These are phyloP conservation scores for Sugiyamaella neomexicana DNA, from an alignment of 1,139 yeast genomes.

Conservation along the genomic window DNA sequence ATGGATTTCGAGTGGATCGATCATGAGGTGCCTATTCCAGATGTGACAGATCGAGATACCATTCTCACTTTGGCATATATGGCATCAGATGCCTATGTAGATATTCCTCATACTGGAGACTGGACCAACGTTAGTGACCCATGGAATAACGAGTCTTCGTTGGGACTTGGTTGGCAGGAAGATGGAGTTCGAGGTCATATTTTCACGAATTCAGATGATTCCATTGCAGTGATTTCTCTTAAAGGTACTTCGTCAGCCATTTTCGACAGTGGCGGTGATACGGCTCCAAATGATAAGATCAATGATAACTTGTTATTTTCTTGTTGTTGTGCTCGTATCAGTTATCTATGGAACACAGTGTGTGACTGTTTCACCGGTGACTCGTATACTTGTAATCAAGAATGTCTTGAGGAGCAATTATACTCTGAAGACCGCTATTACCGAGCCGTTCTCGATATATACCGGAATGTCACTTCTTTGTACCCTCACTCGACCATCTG, in stretches of 20 bases:
- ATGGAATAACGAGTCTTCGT: constrained; percentile 46
- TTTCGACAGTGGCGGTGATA: constrained; percentile 71
- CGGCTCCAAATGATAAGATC: constrained; percentile 74
- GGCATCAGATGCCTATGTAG: constrained; percentile 90
- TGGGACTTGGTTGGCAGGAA: constrained; percentile 78
- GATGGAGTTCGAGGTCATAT: constrained; percentile 90
- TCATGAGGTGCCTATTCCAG: constrained; percentile 56
- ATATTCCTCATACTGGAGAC: constrained; percentile 73
- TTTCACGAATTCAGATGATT: constrained; percentile 64
- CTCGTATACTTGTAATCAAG: constrained; percentile 86
- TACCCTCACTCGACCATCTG: constrained; percentile 77
- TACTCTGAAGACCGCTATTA: constrained; percentile 77
- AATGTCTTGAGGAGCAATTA: constrained; percentile 78
- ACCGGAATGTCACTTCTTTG: constrained; percentile 62
- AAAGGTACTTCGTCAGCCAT: constrained; percentile 95
- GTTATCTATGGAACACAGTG: constrained; percentile 91
- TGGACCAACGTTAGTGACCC: constrained; percentile 80
- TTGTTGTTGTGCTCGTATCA: constrained; percentile 94
- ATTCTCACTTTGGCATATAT: constrained; percentile 75
- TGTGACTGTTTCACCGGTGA: constrained; percentile 85
- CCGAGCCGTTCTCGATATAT: constrained; percentile 75
- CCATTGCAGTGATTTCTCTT: constrained; percentile 73
- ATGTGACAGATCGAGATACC: constrained; percentile 71
- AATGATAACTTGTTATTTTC: constrained; percentile 89
- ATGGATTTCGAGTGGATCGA: constrained; percentile 37